phyloP scores from a whole-genome alignment of 345 rosid genomes.

The Lenwebbia sp. region DNA sequence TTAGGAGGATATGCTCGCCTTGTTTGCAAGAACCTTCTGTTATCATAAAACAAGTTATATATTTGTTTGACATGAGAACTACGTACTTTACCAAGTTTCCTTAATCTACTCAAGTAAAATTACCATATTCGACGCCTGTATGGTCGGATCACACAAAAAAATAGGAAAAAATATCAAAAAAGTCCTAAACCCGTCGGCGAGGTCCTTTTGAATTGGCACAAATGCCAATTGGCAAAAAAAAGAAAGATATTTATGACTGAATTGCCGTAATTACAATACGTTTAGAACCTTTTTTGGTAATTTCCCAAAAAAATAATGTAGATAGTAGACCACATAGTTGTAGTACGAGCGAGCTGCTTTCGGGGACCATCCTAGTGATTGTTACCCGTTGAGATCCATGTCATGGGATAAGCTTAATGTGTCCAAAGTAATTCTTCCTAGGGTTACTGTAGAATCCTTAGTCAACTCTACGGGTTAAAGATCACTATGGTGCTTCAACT shows the following conservation, averaged over 20 bases:
- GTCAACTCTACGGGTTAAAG: not conserved
- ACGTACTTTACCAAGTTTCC: not conserved
- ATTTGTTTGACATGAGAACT: not conserved
- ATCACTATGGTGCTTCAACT: not conserved
- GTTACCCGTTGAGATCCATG: not conserved
- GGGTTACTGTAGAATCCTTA: not conserved
- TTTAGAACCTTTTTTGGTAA: too few relatives aligned
- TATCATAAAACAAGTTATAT: not conserved
- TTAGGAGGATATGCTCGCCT: not conserved
- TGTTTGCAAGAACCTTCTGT: not conserved
- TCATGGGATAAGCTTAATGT: not conserved
- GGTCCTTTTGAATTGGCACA: too few relatives aligned
- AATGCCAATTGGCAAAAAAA: too few relatives aligned
- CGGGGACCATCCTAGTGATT: not conserved
- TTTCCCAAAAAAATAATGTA: not conserved
- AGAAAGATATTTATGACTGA: too few relatives aligned
- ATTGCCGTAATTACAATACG: too few relatives aligned
- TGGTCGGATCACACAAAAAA: too few relatives aligned
- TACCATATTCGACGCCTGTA: not conserved
- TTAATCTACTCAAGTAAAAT: not conserved
- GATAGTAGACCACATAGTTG: not conserved
- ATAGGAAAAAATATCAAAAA: too few relatives aligned
- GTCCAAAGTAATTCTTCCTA: not conserved
- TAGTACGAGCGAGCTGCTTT: not conserved
- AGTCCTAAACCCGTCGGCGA: too few relatives aligned